Percentiles rank a stretch among this genome's conserved stretches.
These are phyloP conservation scores for Chytriomyces confervae DNA, from an alignment of 192 early-diverging fungal genomes.

Conservation along the genomic window DNA sequence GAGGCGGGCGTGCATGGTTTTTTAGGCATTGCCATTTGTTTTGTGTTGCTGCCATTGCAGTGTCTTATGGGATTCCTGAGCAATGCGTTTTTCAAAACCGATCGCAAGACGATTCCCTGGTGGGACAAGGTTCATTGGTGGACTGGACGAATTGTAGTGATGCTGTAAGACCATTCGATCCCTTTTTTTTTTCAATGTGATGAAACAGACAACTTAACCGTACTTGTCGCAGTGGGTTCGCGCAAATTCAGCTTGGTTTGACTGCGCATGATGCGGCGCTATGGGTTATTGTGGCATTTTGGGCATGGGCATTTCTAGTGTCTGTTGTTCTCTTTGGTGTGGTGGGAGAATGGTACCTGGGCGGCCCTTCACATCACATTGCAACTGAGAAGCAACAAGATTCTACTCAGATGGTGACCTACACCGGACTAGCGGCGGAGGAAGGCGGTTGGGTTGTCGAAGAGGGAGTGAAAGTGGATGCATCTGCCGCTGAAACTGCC, in stretches of 20 bases:
- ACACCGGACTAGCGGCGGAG: no score
- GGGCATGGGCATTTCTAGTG: conserved; percentile 3
- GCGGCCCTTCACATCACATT: neutral
- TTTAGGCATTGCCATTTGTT: conserved; percentile 20
- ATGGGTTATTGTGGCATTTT: neutral
- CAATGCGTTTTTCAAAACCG: conserved; percentile 35
- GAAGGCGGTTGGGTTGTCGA: no score
- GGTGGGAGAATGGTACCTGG: conserved; percentile 5
- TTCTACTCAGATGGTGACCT: no score
- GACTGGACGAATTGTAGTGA: conserved; percentile 42
- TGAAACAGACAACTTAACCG: no score
- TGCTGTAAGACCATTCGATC: conserved; percentile 4
- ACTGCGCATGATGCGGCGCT: conserved; percentile 5
- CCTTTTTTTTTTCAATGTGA: no score
- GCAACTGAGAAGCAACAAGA: neutral
- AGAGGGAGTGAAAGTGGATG: no score
- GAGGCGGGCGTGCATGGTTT: conserved; percentile 2
- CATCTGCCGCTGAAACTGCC: no score
- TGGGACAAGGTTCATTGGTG: conserved; percentile 56
- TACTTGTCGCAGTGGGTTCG: conserved; percentile 18
- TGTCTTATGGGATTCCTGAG: conserved; percentile 44
- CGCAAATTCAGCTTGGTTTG: conserved; percentile 47
- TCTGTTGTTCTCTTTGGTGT: neutral
- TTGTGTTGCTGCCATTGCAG: conserved; percentile 42
- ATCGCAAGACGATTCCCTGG: conserved; percentile 35